These are phyloP conservation scores for Fusarium clavum DNA, from an alignment of 2,329 filamentous ascomycete genomes.

Conservation along the genomic window DNA sequence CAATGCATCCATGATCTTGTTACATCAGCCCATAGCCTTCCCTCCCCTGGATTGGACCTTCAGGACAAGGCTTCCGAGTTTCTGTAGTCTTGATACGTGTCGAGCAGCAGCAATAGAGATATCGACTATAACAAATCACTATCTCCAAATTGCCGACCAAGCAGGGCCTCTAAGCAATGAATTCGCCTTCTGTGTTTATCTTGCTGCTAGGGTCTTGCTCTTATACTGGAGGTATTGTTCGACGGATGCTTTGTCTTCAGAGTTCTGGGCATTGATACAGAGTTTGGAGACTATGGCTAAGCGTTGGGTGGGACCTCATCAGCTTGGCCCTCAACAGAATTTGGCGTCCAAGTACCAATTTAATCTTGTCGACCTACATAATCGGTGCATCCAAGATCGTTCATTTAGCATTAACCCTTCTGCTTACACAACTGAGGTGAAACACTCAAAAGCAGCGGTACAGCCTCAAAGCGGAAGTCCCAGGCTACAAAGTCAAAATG, in stretches of 20 bases:
- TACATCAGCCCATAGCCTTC: constrained; percentile 62
- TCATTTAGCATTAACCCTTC: constrained; percentile 22
- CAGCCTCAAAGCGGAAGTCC: not conserved
- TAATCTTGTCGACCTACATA: not conserved
- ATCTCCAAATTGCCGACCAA: constrained; percentile 52
- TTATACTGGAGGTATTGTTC: constrained; percentile 29
- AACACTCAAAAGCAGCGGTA: constrained; percentile 2
- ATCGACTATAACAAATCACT: constrained; percentile 58
- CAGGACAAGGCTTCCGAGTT: constrained; percentile 52
- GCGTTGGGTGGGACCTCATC: constrained; percentile 40
- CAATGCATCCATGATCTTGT: constrained; percentile 61
- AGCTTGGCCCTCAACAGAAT: constrained; percentile 1
- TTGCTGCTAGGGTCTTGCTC: constrained; percentile 57
- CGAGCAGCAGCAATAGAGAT: constrained; percentile 58
- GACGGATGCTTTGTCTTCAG: constrained; percentile 20
- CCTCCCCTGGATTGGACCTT: constrained; percentile 48
- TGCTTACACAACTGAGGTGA: constrained; percentile 31
- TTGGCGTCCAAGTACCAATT: not conserved
- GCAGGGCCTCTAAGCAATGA: constrained; percentile 44
- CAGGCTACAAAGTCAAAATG: not conserved
- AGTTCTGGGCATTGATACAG: constrained; percentile 46
- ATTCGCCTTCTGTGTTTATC: constrained; percentile 59
- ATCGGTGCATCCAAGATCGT: constrained; percentile 13
- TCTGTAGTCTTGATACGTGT: constrained; percentile 61
- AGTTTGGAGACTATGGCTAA: constrained; percentile 47